A percentile compares a stretch with the other conserved stretches of the same genome.
These are phyloP conservation scores for apple (Malus domestica) DNA, from an alignment of 306 rosid species.

Conservation along the genomic window ASM211411v1 NC_041793.1:45937501-45938000, in stretches of 20 bases:
- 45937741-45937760: background rate
- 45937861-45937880: slow-evolving; percentile 56
- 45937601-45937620: background rate
- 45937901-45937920: slow-evolving; percentile 65
- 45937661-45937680: background rate
- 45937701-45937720: background rate
- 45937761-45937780: background rate
- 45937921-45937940: slow-evolving; percentile 56
- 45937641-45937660: background rate
- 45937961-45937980: slow-evolving; percentile 51
- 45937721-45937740: background rate
- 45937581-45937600: background rate
- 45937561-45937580: too few species aligned
- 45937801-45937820: background rate
- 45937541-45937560: too few species aligned
- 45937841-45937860: slow-evolving; percentile 58
- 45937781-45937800: background rate
- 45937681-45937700: background rate
- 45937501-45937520: too few species aligned
- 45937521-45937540: too few species aligned
- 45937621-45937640: background rate
- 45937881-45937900: slow-evolving; percentile 58
- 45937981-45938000: background rate
- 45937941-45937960: slow-evolving; percentile 54
- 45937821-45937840: slow-evolving; percentile 32